Conservation (phyloP, 2,329 filamentous ascomycete genomes). For the Colletotrichum sublineola region DNA sequence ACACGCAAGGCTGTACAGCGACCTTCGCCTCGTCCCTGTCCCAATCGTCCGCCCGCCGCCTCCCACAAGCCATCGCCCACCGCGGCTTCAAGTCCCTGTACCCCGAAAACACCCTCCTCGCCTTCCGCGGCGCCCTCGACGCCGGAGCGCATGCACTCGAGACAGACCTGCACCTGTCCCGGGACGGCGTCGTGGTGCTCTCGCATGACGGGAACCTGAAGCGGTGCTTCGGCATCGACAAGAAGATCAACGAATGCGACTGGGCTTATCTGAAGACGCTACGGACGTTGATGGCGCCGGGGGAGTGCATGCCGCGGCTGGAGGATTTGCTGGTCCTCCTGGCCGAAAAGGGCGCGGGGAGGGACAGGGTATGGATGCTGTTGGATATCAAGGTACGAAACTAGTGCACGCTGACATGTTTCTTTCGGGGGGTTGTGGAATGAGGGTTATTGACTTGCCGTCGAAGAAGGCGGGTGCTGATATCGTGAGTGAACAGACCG, state of each 20-base stretch:
- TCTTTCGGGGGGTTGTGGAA: too few species aligned
- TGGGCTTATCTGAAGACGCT: conserved; percentile 80
- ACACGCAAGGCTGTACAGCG: conserved; percentile 43
- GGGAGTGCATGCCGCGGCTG: conserved; percentile 80
- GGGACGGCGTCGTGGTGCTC: conserved; percentile 86
- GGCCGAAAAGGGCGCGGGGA: conserved; percentile 69
- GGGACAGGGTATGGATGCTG: conserved; percentile 81
- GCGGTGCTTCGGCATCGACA: conserved; percentile 83
- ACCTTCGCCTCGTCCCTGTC: conserved; percentile 52
- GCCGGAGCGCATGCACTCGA: conserved; percentile 86
- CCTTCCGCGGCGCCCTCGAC: conserved; percentile 80
- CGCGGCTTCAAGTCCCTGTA: conserved; percentile 81
- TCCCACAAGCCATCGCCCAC: conserved; percentile 83
- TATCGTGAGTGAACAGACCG: conserved; percentile 61
- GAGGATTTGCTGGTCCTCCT: conserved; percentile 81
- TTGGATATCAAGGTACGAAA: conserved; percentile 85
- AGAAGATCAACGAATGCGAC: conserved; percentile 80
- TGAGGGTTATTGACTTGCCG: too few species aligned
- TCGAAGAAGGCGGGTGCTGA: conserved; percentile 6
- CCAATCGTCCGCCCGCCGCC: conserved; percentile 45
- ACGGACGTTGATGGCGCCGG: conserved; percentile 75
- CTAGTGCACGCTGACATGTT: background rate
- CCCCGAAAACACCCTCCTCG: conserved; percentile 89
- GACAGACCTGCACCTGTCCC: conserved; percentile 87
- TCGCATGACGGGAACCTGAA: conserved; percentile 85